phyloP scores from a whole-genome alignment of 345 rosid species.

The Citrus reticulata region DNA sequence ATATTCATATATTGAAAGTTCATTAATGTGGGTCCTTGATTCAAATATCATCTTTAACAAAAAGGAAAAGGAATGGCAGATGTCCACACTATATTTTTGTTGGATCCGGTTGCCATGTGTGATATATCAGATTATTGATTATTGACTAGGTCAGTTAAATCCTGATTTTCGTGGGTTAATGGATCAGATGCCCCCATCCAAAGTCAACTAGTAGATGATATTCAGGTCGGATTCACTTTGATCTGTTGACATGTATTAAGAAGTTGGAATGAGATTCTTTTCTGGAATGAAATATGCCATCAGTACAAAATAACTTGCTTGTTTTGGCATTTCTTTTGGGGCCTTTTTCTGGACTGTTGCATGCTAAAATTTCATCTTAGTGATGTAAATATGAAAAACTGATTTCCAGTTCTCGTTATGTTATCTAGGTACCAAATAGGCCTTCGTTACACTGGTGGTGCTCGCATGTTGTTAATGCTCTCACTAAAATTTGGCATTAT shows the following conservation, averaged over 20 bases:
- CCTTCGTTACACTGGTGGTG: slow-evolving; percentile 94
- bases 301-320: background rate
- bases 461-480: slow-evolving; percentile 86
- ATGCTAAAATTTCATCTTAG: background rate
- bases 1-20: background rate
- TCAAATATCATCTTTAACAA: background rate
- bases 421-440: slow-evolving; percentile 91
- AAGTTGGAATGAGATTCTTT: background rate
- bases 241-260: background rate
- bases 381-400: slow-evolving; percentile 9
- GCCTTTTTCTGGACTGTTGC: slow-evolving; percentile 1
- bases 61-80: background rate
- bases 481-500: slow-evolving; percentile 80
- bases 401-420: slow-evolving; percentile 16
- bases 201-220: background rate
- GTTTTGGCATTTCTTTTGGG: background rate
- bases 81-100: background rate
- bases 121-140: no score
- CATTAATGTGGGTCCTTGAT: background rate
- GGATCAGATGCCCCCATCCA: background rate
- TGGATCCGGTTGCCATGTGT: background rate
- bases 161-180: background rate
- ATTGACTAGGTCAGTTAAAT: background rate
- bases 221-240: background rate
- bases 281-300: background rate